Base-by-base conservation (phyloP, 352 stramenopile genomes). In the Globisporangium orthogonon region DNA sequence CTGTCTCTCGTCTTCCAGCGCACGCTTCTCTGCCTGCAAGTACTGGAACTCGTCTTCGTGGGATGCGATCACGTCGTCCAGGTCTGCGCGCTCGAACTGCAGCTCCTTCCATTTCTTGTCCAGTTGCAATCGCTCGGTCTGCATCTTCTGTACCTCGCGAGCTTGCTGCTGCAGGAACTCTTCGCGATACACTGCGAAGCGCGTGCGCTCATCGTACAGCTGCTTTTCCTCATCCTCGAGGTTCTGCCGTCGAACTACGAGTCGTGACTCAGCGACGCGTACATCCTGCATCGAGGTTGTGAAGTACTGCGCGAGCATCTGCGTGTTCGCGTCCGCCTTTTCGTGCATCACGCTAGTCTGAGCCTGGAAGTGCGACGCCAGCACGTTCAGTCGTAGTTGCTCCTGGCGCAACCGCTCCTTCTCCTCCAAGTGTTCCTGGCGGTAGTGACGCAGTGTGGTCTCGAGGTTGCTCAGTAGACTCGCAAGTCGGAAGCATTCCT, bases 371-470 rank as follows among this genome's bases (percentile, higher is more conserved):
- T 93, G 80, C 6, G 71, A 52, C 29, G 78, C 74, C 0, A 90
- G 60, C 13, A 71, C 72, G 41, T 80, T 73, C 4, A 93, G 40
- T 0, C 83, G 80, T n/a, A 74, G 50, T 56, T 93, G 83, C 48
- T 93, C 81, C 23, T 82, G 69, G 9, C 78, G 67, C 40, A 93
- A 48, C 3, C 83, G 75, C 65, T 93, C 81, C 47, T 87, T 86
- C 49, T 93, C 79, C 28, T 91, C 83, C 11, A 87, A 52, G 30
- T 84, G 67, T 52, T 84, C 78, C 48, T 88, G 77, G 6, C 78
- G 73, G 28, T 62, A 66, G 35, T 73, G 62, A 0, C 81, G 74
- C 35, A 87, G 64, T 6, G 71, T 79, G 14, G 65, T 57, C 62
- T 91, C 83, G 1, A 93, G 61, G 1, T 61, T 71, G 5, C 59